phyloP scores from a whole-genome alignment of 192 early-diverging fungal species.

The Coemansia sp. region DNA sequence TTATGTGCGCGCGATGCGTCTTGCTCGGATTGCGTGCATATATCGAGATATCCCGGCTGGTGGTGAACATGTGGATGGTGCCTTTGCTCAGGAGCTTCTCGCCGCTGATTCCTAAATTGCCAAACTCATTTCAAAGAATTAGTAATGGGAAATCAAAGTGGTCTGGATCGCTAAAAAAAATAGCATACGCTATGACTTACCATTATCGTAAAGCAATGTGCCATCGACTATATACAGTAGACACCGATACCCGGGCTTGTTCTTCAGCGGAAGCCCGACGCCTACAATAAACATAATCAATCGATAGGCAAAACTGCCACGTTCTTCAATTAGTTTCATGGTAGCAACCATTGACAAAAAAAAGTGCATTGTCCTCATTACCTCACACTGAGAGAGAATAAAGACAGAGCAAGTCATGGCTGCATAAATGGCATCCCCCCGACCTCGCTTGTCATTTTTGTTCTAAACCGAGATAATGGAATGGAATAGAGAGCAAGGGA shows the following conservation, averaged over 20 bases:
- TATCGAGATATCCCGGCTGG: conserved; percentile 15
- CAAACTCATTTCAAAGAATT: too few relatives aligned
- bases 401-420: not conserved
- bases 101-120: too few relatives aligned
- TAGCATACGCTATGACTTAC: too few relatives aligned
- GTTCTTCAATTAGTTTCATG: not conserved
- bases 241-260: conserved; percentile 45
- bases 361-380: not conserved
- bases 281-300: conserved; percentile 26
- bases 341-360: not conserved
- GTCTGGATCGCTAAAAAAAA: too few relatives aligned
- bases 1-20: conserved; percentile 41
- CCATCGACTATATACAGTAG: conserved; percentile 48
- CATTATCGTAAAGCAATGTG: conserved; percentile 41
- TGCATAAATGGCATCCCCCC: conserved; percentile 1
- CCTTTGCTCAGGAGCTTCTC: conserved; percentile 48
- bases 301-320: not conserved
- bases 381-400: not conserved
- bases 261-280: conserved; percentile 41
- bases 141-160: too few relatives aligned
- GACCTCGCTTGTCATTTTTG: not conserved
- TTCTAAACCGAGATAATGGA: not conserved
- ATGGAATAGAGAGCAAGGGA: not conserved
- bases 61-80: conserved; percentile 36
- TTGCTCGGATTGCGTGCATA: conserved; percentile 48